Percentiles rank a stretch among this genome's conserved stretches.
These are phyloP conservation scores for Ogataea polymorpha DNA, from an alignment of 805 yeast species.

Conservation along the genomic window DNA sequence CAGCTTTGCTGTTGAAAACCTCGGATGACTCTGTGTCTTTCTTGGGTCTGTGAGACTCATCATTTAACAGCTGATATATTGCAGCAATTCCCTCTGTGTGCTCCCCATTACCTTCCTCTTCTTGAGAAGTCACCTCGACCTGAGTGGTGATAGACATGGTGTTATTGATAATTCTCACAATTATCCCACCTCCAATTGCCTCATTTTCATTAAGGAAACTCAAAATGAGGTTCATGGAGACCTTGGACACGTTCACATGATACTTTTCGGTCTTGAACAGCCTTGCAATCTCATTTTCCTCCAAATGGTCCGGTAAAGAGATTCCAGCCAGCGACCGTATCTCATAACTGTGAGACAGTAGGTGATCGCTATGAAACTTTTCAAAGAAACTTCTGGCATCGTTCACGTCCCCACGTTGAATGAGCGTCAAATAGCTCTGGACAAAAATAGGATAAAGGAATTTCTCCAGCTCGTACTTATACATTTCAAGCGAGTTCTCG, in stretches of 20 bases:
- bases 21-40: constrained; percentile 35
- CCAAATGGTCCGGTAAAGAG: constrained; percentile 73
- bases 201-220: constrained; percentile 91
- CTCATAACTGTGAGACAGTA: constrained; percentile 74
- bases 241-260: constrained; percentile 70
- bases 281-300: constrained; percentile 78
- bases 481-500: constrained; percentile 85
- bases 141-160: constrained; percentile 57
- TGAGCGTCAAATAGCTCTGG: constrained; percentile 78
- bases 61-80: constrained; percentile 34
- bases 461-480: constrained; percentile 81
- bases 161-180: constrained; percentile 83
- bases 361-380: constrained; percentile 69
- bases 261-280: constrained; percentile 73
- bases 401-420: constrained; percentile 55
- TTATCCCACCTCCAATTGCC: constrained; percentile 83
- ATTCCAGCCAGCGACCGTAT: constrained; percentile 69
- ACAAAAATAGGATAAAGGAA: constrained; percentile 90
- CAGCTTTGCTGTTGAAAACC: constrained; percentile 64
- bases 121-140: constrained; percentile 38
- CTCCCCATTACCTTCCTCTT: constrained; percentile 42
- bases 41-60: constrained; percentile 18
- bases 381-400: constrained; percentile 76
- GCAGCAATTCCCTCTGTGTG: constrained; percentile 48
- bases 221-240: constrained; percentile 77